A percentile compares a stretch with the other conserved stretches of the same genome.
Conservation (phyloP, 228 moss, liverwort and hornwort genomes). For the Sphagnum magellanicum region DNA sequence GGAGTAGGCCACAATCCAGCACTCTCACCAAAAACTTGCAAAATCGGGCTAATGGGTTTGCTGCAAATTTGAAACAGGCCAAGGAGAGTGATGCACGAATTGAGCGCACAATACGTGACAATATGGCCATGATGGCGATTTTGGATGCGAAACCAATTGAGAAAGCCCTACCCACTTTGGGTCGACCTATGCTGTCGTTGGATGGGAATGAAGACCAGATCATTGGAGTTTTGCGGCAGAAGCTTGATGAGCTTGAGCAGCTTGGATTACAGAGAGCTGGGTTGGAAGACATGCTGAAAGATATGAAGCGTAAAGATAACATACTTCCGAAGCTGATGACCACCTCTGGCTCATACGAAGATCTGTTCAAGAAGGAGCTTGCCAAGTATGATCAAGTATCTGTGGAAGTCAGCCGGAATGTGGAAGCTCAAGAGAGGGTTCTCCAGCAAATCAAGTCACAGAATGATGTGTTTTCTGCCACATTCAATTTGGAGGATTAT, state of each 20-base stretch:
- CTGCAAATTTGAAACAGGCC: constrained; percentile 90
- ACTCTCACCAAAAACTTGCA: constrained; percentile 90
- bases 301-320: constrained; percentile 98
- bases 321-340: constrained; percentile 98
- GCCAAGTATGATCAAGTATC: constrained; percentile 89
- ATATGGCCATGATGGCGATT: constrained; percentile 76
- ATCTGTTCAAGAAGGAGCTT: constrained; percentile 87
- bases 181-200: constrained; percentile 88
- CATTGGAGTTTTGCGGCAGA: constrained; percentile 78
- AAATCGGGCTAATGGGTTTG: constrained; percentile 94
- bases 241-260: constrained; percentile 68
- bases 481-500: constrained; percentile 89
- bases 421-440: constrained; percentile 79
- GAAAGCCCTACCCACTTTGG: constrained; percentile 80
- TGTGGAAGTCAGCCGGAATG: constrained; percentile 71
- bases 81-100: constrained; percentile 97
- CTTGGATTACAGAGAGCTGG: constrained; percentile 95
- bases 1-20: constrained; percentile 95
- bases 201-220: constrained; percentile 93
- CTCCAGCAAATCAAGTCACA: constrained; percentile 86
- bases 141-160: constrained; percentile 93
- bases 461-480: constrained; percentile 79
- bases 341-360: constrained; percentile 97
- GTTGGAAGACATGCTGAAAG: constrained; percentile 98
- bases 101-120: constrained; percentile 87